Evolutionary conservation across 2,329 filamentous ascomycete species (phyloP), one percentile per base, ranked within the genome.

Genomic region (Thyridium curvatum): DNA sequence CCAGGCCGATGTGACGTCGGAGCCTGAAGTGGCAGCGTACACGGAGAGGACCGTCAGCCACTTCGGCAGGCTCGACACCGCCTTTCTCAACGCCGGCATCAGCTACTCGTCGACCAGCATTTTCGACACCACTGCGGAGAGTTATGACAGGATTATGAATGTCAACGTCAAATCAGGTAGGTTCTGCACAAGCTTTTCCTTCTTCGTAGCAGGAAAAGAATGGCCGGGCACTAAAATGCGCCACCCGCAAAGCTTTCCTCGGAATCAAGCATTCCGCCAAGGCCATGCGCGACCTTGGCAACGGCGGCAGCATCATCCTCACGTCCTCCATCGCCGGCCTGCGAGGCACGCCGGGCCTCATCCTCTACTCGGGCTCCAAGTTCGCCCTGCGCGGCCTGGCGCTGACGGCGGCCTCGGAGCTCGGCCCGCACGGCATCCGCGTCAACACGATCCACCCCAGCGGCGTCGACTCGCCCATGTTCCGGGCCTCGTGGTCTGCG

Each of bases 361-460:
- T 54, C 15, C 47, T 55, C 9, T 62, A 63, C 45, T 60, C 59
- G 5, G 52, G 52, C 2, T 56, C 58, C 28, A 61, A 62, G 32
- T 63, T 62, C 34, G 60, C 60, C 14, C 37, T 46, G 8, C 55
- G 60, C 7, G 61, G 61, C 12, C 54, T 64, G n/a, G 58, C 58
- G 18, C 49, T 58, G 6, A 60, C 60, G 7, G 61, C 61, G 18
- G 60, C 61, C 8, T 52, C 53, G 14, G 61, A 63, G 41, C 49
- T 64, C 4, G 60, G 60, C 8, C 55, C 55, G 26, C 48, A 53
- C 37, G 55, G 55, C 32, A 62, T 63, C 41, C 56, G 61, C 18
- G 61, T 63, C 39, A 64, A 63, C 46, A 63, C 60, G 3, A 58
- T 64, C 13, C 61, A 64, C 43, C 61, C 60, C 5, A 59, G 58